Conservation (phyloP, 352 stramenopile species). For the Phytophthora sp. region DNA sequence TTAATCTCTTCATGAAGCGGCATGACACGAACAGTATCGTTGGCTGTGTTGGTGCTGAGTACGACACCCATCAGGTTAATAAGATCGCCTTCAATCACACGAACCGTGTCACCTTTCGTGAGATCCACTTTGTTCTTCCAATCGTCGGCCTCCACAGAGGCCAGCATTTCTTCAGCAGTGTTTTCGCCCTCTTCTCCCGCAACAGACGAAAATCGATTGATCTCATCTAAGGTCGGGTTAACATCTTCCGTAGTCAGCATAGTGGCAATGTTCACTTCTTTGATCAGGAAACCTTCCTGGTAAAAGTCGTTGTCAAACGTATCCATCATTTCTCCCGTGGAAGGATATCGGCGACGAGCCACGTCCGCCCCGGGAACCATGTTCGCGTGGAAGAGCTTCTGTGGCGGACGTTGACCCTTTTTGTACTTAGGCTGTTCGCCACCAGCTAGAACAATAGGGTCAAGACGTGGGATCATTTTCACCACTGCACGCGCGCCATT, state of each 20-base stretch:
- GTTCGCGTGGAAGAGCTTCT: conserved; percentile 83
- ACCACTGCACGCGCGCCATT: conserved; percentile 84
- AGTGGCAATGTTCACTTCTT: conserved; percentile 87
- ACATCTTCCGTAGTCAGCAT: conserved; percentile 89
- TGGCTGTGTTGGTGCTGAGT: conserved; percentile 87
- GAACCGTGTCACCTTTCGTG: conserved; percentile 90
- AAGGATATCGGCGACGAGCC: conserved; percentile 70
- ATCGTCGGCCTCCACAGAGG: conserved; percentile 79
- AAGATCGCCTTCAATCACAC: conserved; percentile 88
- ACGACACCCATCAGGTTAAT: conserved; percentile 92
- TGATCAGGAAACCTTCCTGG: conserved; percentile 88
- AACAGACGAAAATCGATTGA: conserved; percentile 85
- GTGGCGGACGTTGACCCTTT: conserved; percentile 85
- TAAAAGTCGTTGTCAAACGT: conserved; percentile 90
- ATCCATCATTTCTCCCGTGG: conserved; percentile 87
- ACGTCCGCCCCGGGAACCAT: conserved; percentile 71
- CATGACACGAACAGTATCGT: conserved; percentile 90
- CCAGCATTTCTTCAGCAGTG: conserved; percentile 66
- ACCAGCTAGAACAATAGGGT: conserved; percentile 74
- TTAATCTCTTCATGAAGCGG: conserved; percentile 92
- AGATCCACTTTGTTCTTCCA: conserved; percentile 91
- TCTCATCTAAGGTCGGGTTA: conserved; percentile 87
- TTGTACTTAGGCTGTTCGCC: conserved; percentile 89
- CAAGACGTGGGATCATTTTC: conserved; percentile 86
- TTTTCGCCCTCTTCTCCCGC: conserved; percentile 74